Percentiles rank a stretch among this genome's conserved stretches.
Evolutionary conservation across 2,329 filamentous ascomycete species (phyloP).

Genomic region (Aspergillus neoniger): DNA sequence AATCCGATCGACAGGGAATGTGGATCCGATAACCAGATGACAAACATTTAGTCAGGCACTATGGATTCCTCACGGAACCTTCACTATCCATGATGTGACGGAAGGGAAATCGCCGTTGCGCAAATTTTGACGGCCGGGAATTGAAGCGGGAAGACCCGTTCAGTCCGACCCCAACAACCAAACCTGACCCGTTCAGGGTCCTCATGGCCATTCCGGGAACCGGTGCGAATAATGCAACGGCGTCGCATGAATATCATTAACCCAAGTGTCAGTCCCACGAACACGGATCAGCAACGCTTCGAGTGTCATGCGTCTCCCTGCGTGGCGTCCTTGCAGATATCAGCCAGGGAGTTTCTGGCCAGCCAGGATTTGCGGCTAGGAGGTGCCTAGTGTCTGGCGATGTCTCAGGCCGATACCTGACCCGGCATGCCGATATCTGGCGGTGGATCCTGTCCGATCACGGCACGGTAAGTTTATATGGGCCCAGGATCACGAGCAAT

Average conservation of each 20-base stretch:
- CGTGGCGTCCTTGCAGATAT: not conserved
- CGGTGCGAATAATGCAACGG: not conserved
- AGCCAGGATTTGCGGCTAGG: not conserved
- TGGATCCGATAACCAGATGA: not conserved
- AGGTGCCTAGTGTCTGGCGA: not conserved
- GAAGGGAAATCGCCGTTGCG: not conserved
- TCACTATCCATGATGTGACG: not conserved
- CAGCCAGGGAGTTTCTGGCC: not conserved
- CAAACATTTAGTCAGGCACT: slow-evolving; percentile 3
- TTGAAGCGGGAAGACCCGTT: not conserved
- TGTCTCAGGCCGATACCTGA: not conserved
- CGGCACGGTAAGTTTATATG: not conserved
- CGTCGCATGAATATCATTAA: not conserved
- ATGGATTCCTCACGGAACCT: not conserved
- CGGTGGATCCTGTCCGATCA: not conserved
- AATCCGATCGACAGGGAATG: not conserved
- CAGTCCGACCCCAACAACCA: not conserved
- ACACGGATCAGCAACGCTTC: too few relatives aligned
- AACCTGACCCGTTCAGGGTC: not conserved
- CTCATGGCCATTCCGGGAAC: too few relatives aligned
- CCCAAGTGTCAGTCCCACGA: too few relatives aligned
- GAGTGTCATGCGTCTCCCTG: too few relatives aligned
- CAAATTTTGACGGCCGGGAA: not conserved
- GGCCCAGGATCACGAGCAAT: not conserved
- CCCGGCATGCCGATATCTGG: not conserved